phyloP scores from a whole-genome alignment of 2,329 filamentous ascomycete species.

The Penicillium sp. region DNA sequence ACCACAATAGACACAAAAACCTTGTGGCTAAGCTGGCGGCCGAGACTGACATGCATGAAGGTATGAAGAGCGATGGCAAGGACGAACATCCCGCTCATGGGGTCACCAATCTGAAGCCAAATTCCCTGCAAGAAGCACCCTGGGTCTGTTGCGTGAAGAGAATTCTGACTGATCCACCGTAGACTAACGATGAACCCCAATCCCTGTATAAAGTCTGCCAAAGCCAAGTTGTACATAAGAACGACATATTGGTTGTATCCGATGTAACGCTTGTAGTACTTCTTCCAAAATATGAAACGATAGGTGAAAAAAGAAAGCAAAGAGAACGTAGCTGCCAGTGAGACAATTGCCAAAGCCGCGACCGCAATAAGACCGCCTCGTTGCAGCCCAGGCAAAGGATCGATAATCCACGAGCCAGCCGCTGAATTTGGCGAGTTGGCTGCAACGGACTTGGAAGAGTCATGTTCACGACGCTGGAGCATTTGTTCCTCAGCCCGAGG shows the following conservation, averaged over 20 bases:
- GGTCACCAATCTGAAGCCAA: slow-evolving; percentile 50
- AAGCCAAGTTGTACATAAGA: slow-evolving; percentile 49
- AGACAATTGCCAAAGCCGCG: slow-evolving; percentile 6
- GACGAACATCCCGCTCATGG: slow-evolving; percentile 49
- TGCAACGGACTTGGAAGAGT: slow-evolving; percentile 7
- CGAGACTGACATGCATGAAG: slow-evolving; percentile 44
- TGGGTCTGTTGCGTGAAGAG: slow-evolving; percentile 40
- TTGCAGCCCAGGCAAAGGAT: slow-evolving; percentile 13
- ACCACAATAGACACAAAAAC: slow-evolving; percentile 43
- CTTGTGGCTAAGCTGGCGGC: slow-evolving; percentile 41
- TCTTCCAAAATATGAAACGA: slow-evolving; percentile 18
- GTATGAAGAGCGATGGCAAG: slow-evolving; percentile 51
- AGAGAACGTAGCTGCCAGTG: slow-evolving; percentile 9
- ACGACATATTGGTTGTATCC: slow-evolving; percentile 50
- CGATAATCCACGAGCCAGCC: slow-evolving; percentile 14
- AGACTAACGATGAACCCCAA: slow-evolving; percentile 47
- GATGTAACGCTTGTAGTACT: slow-evolving; percentile 18
- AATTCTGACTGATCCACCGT: slow-evolving; percentile 42
- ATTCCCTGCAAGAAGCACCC: slow-evolving; percentile 49
- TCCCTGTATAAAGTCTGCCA: slow-evolving; percentile 50
- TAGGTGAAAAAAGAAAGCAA: slow-evolving; percentile 17
- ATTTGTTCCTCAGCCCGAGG: background rate
- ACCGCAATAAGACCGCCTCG: slow-evolving; percentile 12
- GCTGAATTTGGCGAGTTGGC: slow-evolving; percentile 17
- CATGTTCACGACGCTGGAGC: slow-evolving; percentile 6